These are phyloP conservation scores for Teunomyces gatunensis DNA, from an alignment of 805 yeast species.

Conservation along the genomic window DNA sequence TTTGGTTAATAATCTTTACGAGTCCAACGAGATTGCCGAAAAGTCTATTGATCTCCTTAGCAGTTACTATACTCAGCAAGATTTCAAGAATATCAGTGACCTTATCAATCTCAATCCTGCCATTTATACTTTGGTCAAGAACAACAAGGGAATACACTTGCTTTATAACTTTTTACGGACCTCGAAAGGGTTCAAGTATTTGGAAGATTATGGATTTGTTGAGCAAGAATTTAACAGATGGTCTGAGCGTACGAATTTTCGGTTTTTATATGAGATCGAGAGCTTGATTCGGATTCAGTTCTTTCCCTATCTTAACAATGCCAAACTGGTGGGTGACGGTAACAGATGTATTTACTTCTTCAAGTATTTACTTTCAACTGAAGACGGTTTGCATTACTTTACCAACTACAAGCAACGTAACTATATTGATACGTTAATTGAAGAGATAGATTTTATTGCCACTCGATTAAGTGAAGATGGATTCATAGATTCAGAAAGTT, in stretches of 20 bases:
- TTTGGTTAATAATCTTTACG: constrained; percentile 69
- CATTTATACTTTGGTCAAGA: constrained; percentile 32
- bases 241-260: constrained; percentile 48
- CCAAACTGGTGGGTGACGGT: not conserved
- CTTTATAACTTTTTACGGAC: constrained; percentile 63
- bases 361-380: constrained; percentile 75
- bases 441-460: constrained; percentile 14
- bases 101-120: constrained; percentile 58
- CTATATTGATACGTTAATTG: constrained; percentile 38
- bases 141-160: constrained; percentile 39
- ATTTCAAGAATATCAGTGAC: constrained; percentile 44
- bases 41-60: constrained; percentile 20
- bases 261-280: constrained; percentile 42
- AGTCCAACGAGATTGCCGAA: constrained; percentile 34
- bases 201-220: constrained; percentile 56
- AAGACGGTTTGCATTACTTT: constrained; percentile 70
- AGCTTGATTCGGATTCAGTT: constrained; percentile 20
- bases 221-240: constrained; percentile 66
- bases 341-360: constrained; percentile 53
- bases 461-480: constrained; percentile 15
- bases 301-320: constrained; percentile 1
- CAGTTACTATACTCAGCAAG: constrained; percentile 16
- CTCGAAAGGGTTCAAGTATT: constrained; percentile 65
- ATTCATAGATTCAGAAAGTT: constrained; percentile 15
- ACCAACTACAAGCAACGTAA: constrained; percentile 40